Conservation (phyloP, 2,329 filamentous ascomycete genomes). For the Calcarisporium arbuscula region DNA sequence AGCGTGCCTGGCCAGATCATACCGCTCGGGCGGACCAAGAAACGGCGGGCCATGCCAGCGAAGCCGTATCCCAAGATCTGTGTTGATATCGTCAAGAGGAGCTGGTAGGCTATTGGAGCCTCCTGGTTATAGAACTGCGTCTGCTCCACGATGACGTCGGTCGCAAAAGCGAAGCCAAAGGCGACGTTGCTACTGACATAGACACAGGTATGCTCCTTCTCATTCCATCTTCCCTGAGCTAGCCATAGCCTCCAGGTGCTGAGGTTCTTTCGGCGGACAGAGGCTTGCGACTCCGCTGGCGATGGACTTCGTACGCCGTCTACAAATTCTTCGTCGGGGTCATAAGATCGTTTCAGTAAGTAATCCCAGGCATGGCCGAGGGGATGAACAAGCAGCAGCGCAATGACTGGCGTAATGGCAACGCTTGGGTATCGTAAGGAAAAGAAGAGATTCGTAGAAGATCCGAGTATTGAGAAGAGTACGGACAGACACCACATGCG, state of each 20-base stretch:
- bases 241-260: slow-evolving; percentile 62
- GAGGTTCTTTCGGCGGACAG: slow-evolving; percentile 19
- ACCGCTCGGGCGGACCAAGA: slow-evolving; percentile 75
- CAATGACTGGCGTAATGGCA: slow-evolving; percentile 83
- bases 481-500: slow-evolving; percentile 83
- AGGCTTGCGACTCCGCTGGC: slow-evolving; percentile 10
- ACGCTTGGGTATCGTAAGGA: slow-evolving; percentile 86
- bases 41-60: slow-evolving; percentile 73
- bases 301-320: slow-evolving; percentile 37
- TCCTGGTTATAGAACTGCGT: slow-evolving; percentile 84
- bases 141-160: slow-evolving; percentile 85
- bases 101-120: slow-evolving; percentile 67
- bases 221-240: slow-evolving; percentile 75
- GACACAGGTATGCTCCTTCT: slow-evolving; percentile 83
- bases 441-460: slow-evolving; percentile 82
- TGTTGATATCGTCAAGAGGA: slow-evolving; percentile 77
- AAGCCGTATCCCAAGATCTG: slow-evolving; percentile 85
- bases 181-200: slow-evolving; percentile 88
- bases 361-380: slow-evolving; percentile 76
- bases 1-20: slow-evolving; percentile 91
- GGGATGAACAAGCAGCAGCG: slow-evolving; percentile 76
- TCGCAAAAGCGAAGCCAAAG: slow-evolving; percentile 84
- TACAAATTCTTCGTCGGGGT: slow-evolving; percentile 41
- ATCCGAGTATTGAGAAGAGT: slow-evolving; percentile 73
- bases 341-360: slow-evolving; percentile 56